Base-by-base conservation (phyloP, 1,284 basidiomycete species). In the Phellopilus nigrolimitatus region DNA sequence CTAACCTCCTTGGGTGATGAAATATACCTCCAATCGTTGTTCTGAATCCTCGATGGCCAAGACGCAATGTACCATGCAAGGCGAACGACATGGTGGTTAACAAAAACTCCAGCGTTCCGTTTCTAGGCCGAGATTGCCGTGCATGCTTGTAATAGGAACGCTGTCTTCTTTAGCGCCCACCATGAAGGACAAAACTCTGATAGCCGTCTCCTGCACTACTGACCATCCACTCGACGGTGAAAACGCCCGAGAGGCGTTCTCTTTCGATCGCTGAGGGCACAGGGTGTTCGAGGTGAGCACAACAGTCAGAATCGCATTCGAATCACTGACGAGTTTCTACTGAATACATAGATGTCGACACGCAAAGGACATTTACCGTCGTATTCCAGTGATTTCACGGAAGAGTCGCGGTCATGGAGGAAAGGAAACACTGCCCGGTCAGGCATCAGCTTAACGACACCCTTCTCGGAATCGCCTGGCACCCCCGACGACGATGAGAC, bases 341-440 rank as follows among this genome's bases (percentile, higher is more conserved):
- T 42, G 24, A 22, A 17, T 19, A 22, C n/a, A n/a, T n/a, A 39
- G 28, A 44, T 51, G 41, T 28, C 49, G 10, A 44, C 25, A 21
- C 9, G n/a, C 17, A 47, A 37, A 46, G 43, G 50, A 3, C 50
- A 52, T 47, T 21, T 52, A 12, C 50, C 50, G 6, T 45, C 50
- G 12, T 47, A 31, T 36, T 52, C 50, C 5, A 44, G 50, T 1
- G 50, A 52, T 22, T 33, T 39, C 25, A 25, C 25, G 8, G 30
- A 28, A 28, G 42, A 52, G n/a, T 17, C 22, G n/a, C 21, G 33
- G 17, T 15, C 43, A 21, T 44, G 38, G 49, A 31, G 50, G 12
- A 38, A 31, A 19, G n/a, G 7, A 24, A 34, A 17, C 21, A 39
- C 34, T n/a, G 10, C 25, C 17, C 31, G 43, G 8, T 28, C 36